Evolutionary conservation across 805 yeast genomes (phyloP), one percentile per base, ranked within the genome.

Genomic region (Myxozyma mucilagina): DNA sequence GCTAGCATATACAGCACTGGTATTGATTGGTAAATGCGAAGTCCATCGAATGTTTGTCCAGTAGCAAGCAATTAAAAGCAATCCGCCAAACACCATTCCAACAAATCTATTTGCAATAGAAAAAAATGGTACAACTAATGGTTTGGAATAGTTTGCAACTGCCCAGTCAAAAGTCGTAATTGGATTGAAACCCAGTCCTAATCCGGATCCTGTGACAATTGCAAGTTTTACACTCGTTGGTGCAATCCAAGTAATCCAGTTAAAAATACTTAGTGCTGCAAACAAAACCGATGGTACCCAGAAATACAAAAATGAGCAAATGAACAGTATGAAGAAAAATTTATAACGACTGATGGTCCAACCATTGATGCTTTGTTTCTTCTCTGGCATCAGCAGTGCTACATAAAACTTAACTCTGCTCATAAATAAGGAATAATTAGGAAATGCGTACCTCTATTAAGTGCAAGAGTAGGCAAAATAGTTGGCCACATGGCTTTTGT

Each of bases 191-290:
- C 87, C 87, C 61, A 85, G 73, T 31, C 88, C 88, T 35, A 80
- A 71, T 13, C 74, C 66, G 11, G 82, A 77, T 53, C 89, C 89
- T 59, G 83, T 82, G 29, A 84, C 74, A 65, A 81, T 84, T 60
- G 82, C 83, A 20, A 84, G 78, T 18, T 76, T 76, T 47, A 79
- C 78, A 69, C 81, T 80, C 51, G 80, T 72, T 8, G 68, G 68
- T 4, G 63, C 57, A 47, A 59, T 57, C 68, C 68, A 65, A 13
- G 68, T 77, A 64, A 82, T 76, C 88, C 88, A 84, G 67, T 79
- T 82, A 72, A 87, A 87, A 67, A 81, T 80, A 0, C 85, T 78
- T 57, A 87, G 77, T 0, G 84, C 89, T 90, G 90, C 67, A 87
- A 74, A 50, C 14, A 50, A 29, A n/a, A 36, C 42, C 5, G 31